Conservation (phyloP, 768 basidiomycete genomes). For the Boletus edulis region DNA sequence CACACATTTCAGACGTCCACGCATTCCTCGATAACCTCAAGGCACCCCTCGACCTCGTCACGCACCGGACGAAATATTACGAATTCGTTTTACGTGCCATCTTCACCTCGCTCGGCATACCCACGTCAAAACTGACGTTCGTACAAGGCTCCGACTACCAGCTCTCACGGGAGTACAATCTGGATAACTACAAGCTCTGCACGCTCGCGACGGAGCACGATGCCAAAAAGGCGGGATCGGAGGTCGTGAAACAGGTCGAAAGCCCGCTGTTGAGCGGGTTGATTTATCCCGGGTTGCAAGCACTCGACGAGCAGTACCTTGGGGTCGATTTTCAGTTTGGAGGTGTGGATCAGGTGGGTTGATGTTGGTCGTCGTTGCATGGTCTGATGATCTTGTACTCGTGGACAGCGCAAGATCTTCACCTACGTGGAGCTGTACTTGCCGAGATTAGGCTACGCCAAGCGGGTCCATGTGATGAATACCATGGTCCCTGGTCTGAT, state of each 20-base stretch:
- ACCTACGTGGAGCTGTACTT: slow-evolving; percentile 97
- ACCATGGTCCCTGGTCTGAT: slow-evolving; percentile 82
- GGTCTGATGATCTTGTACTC: no score
- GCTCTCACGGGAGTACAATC: slow-evolving; percentile 84
- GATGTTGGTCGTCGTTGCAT: no score
- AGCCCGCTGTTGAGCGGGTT: slow-evolving; percentile 88
- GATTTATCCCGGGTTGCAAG: slow-evolving; percentile 95
- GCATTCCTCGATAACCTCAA: slow-evolving; percentile 89
- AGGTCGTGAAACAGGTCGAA: slow-evolving; percentile 97
- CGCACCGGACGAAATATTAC: slow-evolving; percentile 89
- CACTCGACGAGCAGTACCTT: slow-evolving; percentile 96
- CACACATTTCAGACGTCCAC: no score
- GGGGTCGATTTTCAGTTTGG: slow-evolving; percentile 97
- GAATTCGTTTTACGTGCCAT: slow-evolving; percentile 76
- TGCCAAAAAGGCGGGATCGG: slow-evolving; percentile 97
- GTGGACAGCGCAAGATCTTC: slow-evolving; percentile 90
- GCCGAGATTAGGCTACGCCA: slow-evolving; percentile 87
- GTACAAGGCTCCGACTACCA: slow-evolving; percentile 93
- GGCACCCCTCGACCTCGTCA: slow-evolving; percentile 89
- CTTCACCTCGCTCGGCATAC: slow-evolving; percentile 87
- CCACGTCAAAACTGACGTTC: slow-evolving; percentile 78
- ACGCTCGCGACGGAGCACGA: slow-evolving; percentile 93
- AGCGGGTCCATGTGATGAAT: slow-evolving; percentile 98
- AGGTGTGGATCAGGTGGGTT: slow-evolving; percentile 86
- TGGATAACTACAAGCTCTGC: slow-evolving; percentile 92